Evolutionary conservation across 345 rosid species (phyloP).

Genomic region (Clarkia xantiana): DNA sequence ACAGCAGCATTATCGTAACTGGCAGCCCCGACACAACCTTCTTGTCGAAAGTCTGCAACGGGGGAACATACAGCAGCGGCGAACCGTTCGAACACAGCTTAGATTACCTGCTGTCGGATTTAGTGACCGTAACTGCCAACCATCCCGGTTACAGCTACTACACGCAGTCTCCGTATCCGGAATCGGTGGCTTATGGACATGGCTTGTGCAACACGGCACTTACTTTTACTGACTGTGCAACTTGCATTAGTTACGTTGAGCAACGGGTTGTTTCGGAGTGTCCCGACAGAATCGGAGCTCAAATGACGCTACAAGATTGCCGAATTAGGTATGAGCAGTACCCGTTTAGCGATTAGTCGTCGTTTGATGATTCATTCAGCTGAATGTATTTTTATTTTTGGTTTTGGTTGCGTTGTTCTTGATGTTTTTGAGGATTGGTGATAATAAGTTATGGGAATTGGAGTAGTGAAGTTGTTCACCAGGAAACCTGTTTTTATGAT

Average conservation of each 20-base stretch:
- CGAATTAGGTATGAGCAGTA: constrained; percentile 9
- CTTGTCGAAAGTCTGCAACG: background rate
- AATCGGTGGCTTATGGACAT: constrained; percentile 5
- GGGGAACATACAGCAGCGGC: background rate
- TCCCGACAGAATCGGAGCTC: constrained; percentile 3
- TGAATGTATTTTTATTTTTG: no score
- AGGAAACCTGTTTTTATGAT: no score
- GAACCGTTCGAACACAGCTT: constrained; percentile 1
- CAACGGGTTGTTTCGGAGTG: background rate
- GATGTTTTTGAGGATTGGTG: no score
- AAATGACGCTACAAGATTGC: constrained; percentile 2
- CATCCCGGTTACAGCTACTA: constrained; percentile 5
- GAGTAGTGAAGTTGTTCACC: no score
- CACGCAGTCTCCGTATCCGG: constrained; percentile 1
- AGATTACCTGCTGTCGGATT: background rate
- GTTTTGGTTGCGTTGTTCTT: no score
- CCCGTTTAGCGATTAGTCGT: background rate
- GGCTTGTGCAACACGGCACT: constrained; percentile 3
- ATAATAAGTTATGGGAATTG: no score
- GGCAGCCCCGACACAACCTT: background rate
- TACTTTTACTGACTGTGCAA: background rate
- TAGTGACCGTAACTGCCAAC: background rate
- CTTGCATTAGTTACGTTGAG: constrained; percentile 2
- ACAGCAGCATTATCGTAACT: background rate
- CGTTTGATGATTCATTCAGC: no score